A percentile compares a stretch with the other conserved stretches of the same genome.
These are phyloP conservation scores for Pseudopithomyces maydicus DNA, from an alignment of 2,329 filamentous ascomycete species.

Conservation along the genomic window DNA sequence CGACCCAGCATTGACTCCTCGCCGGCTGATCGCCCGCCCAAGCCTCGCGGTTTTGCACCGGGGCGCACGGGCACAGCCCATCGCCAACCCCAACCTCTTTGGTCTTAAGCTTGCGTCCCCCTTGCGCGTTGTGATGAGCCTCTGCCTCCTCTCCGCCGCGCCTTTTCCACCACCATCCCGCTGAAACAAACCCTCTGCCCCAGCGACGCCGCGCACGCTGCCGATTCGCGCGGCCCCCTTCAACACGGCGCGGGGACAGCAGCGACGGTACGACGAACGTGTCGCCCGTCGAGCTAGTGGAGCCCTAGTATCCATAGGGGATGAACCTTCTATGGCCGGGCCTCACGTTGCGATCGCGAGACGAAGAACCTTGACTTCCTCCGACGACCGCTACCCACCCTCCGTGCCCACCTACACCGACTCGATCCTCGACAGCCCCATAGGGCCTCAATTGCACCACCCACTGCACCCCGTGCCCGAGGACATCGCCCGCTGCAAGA, in stretches of 20 bases:
- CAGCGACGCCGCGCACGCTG: conserved; percentile 6
- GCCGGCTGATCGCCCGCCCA: background rate
- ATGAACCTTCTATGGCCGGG: conserved; percentile 20
- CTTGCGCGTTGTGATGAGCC: conserved; percentile 3
- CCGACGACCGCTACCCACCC: conserved; percentile 20
- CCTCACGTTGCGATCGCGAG: conserved; percentile 22
- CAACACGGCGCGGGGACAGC: conserved; percentile 9
- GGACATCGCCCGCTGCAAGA: conserved; percentile 23
- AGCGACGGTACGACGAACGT: conserved; percentile 9
- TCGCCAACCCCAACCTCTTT: conserved; percentile 5
- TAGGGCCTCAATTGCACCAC: conserved; percentile 22
- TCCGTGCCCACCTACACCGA: conserved; percentile 19
- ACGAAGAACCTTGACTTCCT: conserved; percentile 10
- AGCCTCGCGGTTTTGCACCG: background rate
- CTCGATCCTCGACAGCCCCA: conserved; percentile 22
- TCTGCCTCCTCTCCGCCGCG: conserved; percentile 1
- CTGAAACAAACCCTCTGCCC: conserved; percentile 14
- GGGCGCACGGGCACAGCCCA: conserved; percentile 6
- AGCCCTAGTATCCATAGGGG: background rate
- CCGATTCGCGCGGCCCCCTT: conserved; percentile 4
- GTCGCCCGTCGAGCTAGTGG: conserved; percentile 7
- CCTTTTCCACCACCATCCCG: conserved; percentile 1
- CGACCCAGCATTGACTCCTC: background rate
- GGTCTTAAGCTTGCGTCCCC: conserved; percentile 3
- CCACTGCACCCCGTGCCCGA: conserved; percentile 23